Evolutionary conservation across 805 yeast genomes (phyloP), one percentile per base, ranked within the genome.

Genomic region (Cyberlindnera subsufficiens): DNA sequence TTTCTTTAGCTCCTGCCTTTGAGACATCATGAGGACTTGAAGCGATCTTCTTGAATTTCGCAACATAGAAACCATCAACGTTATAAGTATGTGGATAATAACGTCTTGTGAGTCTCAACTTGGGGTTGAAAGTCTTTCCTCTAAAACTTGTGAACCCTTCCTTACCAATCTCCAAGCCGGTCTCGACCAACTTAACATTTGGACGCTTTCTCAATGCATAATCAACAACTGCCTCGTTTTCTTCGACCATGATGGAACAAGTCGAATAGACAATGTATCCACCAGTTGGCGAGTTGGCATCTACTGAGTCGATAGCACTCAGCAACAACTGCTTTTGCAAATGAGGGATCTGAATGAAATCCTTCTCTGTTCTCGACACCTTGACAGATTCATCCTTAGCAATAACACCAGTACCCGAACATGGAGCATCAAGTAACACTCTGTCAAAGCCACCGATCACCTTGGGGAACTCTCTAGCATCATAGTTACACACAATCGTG

Each of bases 351-450:
- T 91, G 95, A 54, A 91, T 82, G 67, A 91, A 93, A 66, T 93
- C 99, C 66, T 89, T 89, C 61, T 89, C 97, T 17, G 96, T 89
- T 72, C 98, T 83, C 50, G 85, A 82, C 13, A 86, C 82, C 67
- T 93, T 93, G 49, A 93, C 98, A 42, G 87, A 81, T 60, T 88
- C 95, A 69, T 93, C 99, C 69, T 93, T 93, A 47, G 96, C 93
- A 60, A 93, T 93, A 54, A 93, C 99, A 68, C 99, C 99, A 3
- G 99, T 91, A 71, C 99, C 99, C 6, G 99, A 89, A 69, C 99
- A 93, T 52, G 99, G 99, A 30, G 99, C 99, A 74, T 93, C 99
- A 54, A 93, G 72, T 51, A 93, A 69, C 32, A 93, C 81, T 66
- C 99, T 80, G 64, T 93, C 98, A 56, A 93, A 93, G 0, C 99